A percentile compares a stretch with the other conserved stretches of the same genome.
These are phyloP conservation scores for Hibiscus trionum DNA, from an alignment of 345 rosid species.

Conservation along the genomic window DNA sequence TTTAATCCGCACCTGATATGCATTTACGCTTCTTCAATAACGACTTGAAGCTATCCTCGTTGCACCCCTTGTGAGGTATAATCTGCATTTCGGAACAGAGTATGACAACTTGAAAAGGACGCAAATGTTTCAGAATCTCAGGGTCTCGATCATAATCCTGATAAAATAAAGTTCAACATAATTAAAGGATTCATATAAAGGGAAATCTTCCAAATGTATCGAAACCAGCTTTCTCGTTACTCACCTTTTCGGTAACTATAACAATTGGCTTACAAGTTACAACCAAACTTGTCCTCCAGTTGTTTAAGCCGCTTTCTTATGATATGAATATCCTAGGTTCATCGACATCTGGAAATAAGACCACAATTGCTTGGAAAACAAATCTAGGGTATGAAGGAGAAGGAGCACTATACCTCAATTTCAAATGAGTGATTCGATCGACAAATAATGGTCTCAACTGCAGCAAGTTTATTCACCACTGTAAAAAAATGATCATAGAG, in stretches of 20 bases:
- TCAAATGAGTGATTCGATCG: conserved; percentile 48
- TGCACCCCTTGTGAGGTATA: conserved; percentile 23
- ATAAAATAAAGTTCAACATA: not conserved
- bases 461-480: conserved; percentile 11
- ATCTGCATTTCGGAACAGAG: conserved; percentile 63
- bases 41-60: conserved; percentile 33
- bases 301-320: conserved; percentile 38
- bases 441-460: conserved; percentile 60
- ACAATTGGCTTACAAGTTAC: conserved; percentile 37
- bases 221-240: not conserved
- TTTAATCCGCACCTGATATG: not conserved
- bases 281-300: conserved; percentile 35
- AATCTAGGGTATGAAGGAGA: not conserved
- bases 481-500: too few relatives aligned
- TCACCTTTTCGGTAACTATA: conserved; percentile 72
- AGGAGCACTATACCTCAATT: conserved; percentile 27
- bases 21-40: conserved; percentile 24
- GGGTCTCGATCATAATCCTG: conserved; percentile 82
- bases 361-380: not conserved
- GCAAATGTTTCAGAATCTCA: conserved; percentile 43
- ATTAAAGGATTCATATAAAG: not conserved
- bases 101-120: conserved; percentile 39
- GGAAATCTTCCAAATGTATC: not conserved
- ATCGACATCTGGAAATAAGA: not conserved
- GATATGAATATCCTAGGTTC: conserved; percentile 45